phyloP scores from a whole-genome alignment of 2,329 filamentous ascomycete genomes.

The Fusarium nisikadoi region DNA sequence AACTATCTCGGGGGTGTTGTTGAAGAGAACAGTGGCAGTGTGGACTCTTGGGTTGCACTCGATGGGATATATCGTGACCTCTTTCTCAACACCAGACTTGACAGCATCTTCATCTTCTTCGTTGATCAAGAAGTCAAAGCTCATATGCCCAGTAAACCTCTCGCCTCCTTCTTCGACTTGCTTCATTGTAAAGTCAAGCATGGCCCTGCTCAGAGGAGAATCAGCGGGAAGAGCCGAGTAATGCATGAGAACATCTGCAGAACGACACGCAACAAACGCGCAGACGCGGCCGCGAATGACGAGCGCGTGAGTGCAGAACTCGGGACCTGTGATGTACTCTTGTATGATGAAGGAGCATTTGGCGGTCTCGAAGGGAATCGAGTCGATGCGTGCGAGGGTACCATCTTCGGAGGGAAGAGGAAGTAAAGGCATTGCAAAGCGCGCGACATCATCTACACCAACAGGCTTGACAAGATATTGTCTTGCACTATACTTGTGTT shows the following conservation, averaged over 20 bases:
- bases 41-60: slow-evolving; percentile 78
- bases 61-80: slow-evolving; percentile 66
- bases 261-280: slow-evolving; percentile 74
- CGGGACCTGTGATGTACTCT: slow-evolving; percentile 69
- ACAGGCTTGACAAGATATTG: slow-evolving; percentile 75
- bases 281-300: slow-evolving; percentile 72
- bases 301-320: slow-evolving; percentile 78
- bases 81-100: slow-evolving; percentile 40
- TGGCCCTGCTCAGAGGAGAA: slow-evolving; percentile 65
- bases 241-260: slow-evolving; percentile 71
- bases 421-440: slow-evolving; percentile 72
- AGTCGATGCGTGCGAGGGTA: slow-evolving; percentile 65
- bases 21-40: slow-evolving; percentile 73
- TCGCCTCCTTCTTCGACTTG: slow-evolving; percentile 63
- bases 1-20: slow-evolving; percentile 57
- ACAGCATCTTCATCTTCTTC: slow-evolving; percentile 9
- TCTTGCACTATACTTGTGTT: slow-evolving; percentile 42
- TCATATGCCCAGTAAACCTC: slow-evolving; percentile 74
- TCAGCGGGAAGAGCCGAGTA: slow-evolving; percentile 68
- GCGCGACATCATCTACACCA: slow-evolving; percentile 68
- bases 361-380: slow-evolving; percentile 56
- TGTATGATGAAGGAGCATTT: slow-evolving; percentile 63
- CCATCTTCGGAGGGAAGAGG: slow-evolving; percentile 63
- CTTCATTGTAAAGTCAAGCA: slow-evolving; percentile 71
- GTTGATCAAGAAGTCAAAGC: slow-evolving; percentile 74